These are phyloP conservation scores for Colletotrichum sp. DNA, from an alignment of 2,329 filamentous ascomycete genomes.

Conservation along the genomic window DNA sequence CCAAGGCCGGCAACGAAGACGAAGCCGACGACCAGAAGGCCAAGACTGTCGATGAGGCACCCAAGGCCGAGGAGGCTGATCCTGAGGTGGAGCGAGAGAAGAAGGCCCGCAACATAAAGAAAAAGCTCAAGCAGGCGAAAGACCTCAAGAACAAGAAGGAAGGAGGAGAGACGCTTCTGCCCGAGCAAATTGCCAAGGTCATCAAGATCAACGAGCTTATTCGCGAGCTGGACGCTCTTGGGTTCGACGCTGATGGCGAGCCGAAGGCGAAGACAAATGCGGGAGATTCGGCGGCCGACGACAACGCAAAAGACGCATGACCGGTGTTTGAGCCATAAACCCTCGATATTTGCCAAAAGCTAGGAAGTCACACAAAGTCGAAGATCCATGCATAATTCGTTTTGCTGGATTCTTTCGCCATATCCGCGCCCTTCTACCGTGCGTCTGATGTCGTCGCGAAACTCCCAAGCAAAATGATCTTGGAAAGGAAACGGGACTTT, in stretches of 20 bases:
- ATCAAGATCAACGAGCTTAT: slow-evolving; percentile 96
- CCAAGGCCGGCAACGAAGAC: slow-evolving; percentile 61
- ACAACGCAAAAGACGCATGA: neutral
- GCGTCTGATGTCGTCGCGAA: neutral
- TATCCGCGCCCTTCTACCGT: neutral
- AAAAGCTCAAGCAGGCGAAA: slow-evolving; percentile 93
- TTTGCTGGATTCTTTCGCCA: neutral
- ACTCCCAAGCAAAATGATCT: neutral
- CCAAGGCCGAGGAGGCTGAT: slow-evolving; percentile 55
- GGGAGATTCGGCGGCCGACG: neutral
- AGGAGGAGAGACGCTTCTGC: slow-evolving; percentile 79
- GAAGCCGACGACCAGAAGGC: slow-evolving; percentile 48
- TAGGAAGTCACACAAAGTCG: neutral
- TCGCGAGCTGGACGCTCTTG: slow-evolving; percentile 82
- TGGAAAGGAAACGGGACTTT: neutral
- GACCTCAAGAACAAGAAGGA: slow-evolving; percentile 93
- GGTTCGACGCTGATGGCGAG: slow-evolving; percentile 82
- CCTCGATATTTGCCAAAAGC: neutral
- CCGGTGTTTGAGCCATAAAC: neutral
- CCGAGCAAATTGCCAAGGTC: slow-evolving; percentile 96
- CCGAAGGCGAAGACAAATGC: slow-evolving; percentile 36
- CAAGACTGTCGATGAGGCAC: slow-evolving; percentile 28
- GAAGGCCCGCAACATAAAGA: slow-evolving; percentile 88
- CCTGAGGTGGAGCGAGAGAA: slow-evolving; percentile 85
- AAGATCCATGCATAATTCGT: neutral